Evolutionary conservation across 129 eudicot species (phyloP), one percentile per base, ranked within the genome.

Genomic region (Smallanthus sonchifolius): DNA sequence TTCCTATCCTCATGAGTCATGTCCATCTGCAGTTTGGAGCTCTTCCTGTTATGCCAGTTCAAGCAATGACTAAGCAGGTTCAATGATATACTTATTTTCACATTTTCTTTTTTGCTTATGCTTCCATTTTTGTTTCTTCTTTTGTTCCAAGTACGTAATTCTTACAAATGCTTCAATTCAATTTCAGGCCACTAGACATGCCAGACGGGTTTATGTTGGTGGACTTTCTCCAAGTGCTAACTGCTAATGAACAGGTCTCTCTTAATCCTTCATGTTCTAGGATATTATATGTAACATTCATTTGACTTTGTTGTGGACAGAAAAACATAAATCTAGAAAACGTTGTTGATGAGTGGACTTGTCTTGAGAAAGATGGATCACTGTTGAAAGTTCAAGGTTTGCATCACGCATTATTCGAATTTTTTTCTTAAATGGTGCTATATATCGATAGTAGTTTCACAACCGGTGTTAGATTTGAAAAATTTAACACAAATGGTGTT

Each of bases 41-140:
- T 70, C 90, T 91, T 68, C 99, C 99, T 57, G 81, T 95, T 69
- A 91, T 95, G 99, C 99, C 99, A 34, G 84, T 91, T 64, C 99
- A 95, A 69, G 97, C 99, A 15, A 95, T 95, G 99, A 95, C 99
- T 79, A 97, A 95, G 78, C 99, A 95, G 97, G 98, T 94, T 83
- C 39, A 75, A 68, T 36, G 42, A 40, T 34, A 44, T 62, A 36
- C 43, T 55, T 36, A 34, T 49, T 32, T 32, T 61, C 0, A 2
- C 13, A 19, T 63, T 52, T 42, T 42, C 52, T 37, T 80, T 35
- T n/a, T n/a, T n/a, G n/a, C 11, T 4, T 64, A 14, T 34, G 67
- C 19, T 6, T 56, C 10, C 11, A 3, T 19, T 19, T 42, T 35
- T 35, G 11, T 61, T 34, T 61, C 11, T 14, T 61, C 11, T 13